Base-by-base conservation (phyloP, 139 green algal genomes). In the Picocystis salinarum region DNA sequence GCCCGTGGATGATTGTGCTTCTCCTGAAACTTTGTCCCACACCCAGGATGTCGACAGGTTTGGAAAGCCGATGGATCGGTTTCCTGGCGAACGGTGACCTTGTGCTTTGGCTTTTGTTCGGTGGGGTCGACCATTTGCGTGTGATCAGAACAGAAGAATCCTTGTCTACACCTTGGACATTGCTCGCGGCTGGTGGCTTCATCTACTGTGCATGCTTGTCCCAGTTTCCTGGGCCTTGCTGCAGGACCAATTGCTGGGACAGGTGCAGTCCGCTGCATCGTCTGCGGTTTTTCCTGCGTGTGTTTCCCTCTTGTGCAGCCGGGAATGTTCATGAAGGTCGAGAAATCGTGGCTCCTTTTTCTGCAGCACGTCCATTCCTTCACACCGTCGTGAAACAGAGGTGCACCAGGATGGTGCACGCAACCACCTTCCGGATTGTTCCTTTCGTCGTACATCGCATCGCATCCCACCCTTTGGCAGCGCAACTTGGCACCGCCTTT, bases 291-390 rank as follows among this genome's bases (percentile, higher is more conserved):
- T 15, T 49, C 41, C 12, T 13, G 9, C 9, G 41, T 25, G 41
- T 49, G 41, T 15, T 42, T 42, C 10, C 41, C 41, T 11, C 11
- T 49, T 11, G 18, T 40, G 30, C 42, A 70, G 51, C 61, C 61
- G 27, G 33, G 28, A 19, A 70, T 56, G 4, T 5, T 12, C 45
- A 70, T 52, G 48, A 70, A 70, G 2, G 51, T 26, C 3, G 23
- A 26, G 24, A 70, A 70, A 28, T 70, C 61, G 30, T 71, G 45
- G 25, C 37, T 58, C 9, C 28, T 25, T 23, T 55, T 28, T 20
- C 45, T 42, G 36, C 61, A 70, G 17, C 61, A 70, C n/a, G 42
- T 53, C 61, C 61, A 70, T 30, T 48, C 33, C 48, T 70, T 70
- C 28, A 15, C 31, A 25, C 61, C 61, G 49, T 70, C 61, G 23